These are phyloP conservation scores for Gentiana straminea DNA, from an alignment of 257 asterid genomes.

Conservation along the genomic window DNA sequence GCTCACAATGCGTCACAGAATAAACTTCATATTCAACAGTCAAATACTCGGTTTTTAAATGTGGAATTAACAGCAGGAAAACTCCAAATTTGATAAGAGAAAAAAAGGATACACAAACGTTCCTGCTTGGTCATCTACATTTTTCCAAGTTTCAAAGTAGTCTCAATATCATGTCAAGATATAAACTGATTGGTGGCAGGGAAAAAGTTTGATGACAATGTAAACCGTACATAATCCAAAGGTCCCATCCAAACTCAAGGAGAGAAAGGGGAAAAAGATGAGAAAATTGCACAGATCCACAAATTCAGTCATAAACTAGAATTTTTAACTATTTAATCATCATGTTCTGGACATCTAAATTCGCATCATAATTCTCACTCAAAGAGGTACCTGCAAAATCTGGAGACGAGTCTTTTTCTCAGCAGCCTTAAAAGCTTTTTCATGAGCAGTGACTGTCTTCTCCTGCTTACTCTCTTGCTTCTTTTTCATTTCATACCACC, in stretches of 20 bases:
- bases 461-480: conserved; percentile 94
- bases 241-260: neutral
- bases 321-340: neutral
- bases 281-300: neutral
- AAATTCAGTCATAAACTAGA: neutral
- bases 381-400: conserved; percentile 68
- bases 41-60: neutral
- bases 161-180: neutral
- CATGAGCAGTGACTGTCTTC: conserved; percentile 85
- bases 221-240: neutral
- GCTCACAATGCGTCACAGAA: too few relatives aligned
- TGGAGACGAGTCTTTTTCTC: conserved; percentile 87
- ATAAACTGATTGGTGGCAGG: neutral
- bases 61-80: neutral
- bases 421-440: conserved; percentile 96
- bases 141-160: neutral
- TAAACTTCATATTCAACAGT: too few relatives aligned
- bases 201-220: neutral
- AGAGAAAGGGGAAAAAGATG: neutral
- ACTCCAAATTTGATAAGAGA: neutral
- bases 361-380: neutral
- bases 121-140: neutral
- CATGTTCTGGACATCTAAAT: neutral
- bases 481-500: conserved; percentile 91
- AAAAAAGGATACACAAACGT: neutral